Base-by-base conservation (phyloP, 345 rosid genomes). In the Ceriops tagal region DNA sequence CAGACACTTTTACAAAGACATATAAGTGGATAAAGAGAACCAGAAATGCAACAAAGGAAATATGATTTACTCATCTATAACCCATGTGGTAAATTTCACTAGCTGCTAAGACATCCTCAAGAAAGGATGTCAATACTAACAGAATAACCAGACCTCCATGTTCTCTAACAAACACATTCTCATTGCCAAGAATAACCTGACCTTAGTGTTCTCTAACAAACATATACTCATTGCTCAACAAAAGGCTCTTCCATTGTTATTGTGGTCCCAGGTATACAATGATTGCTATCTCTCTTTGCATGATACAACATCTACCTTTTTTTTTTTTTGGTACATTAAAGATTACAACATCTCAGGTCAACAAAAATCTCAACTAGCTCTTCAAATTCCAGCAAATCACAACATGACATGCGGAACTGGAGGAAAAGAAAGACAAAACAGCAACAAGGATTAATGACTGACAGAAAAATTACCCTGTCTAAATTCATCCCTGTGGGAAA, bases 401-500 rank as follows among this genome's bases (percentile, higher is more conserved):
- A 32, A 6, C 9, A 22, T 5, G 28, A 30, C 24, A 47, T 20
- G 8, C 0, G 26, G 21, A 26, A 35, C 10, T 31, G 15, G 1
- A 1, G 24, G 31, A 61, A 62, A 24, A 31, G 27, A 67, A 58
- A 16, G 59, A 53, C 0, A 51, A 70, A 70, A 34, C 30, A 43
- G n/a, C n/a, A 27, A 28, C 15, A 21, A 26, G 27, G 63, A 59
- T 24, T 63, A 53, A 69, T 30, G 49, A 62, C 39, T 7, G 55
- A 20, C 16, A 5, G 64, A 47, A 24, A 43, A 67, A 28, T n/a
- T 93, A 93, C 98, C 96, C 69, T 76, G 39, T 89, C 96, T 24
- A 89, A 56, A 71, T 81, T 88, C 97, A 89, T 87, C 71, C 72
- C 78, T 71, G 67, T 64, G 69, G 95, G 87, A 78, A 91, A 93